Base-by-base conservation (phyloP, 192 early-diverging fungal genomes). In the Pilobolus umbonatus region DNA sequence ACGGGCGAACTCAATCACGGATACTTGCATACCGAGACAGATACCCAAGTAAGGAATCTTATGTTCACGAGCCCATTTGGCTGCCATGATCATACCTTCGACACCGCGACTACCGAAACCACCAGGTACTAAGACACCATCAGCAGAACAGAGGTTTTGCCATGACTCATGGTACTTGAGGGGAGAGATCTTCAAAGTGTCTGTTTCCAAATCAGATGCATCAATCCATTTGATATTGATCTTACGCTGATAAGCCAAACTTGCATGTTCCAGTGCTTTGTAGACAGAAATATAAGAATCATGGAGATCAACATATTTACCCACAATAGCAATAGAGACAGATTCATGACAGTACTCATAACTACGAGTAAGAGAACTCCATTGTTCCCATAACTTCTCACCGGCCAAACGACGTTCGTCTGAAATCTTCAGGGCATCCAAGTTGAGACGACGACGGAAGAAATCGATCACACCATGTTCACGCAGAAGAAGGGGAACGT, bases 241-340 rank as follows among this genome's bases (percentile, higher is more conserved):
- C 69, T 94, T 93, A 66, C 90, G 85, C 70, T 87, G 84, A 64
- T 89, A 90, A 56, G 82, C 80, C 53, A 99, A 78, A n/a, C 82
- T 69, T 8, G 97, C 96, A 61, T 99, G 97, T 75, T 99, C 93
- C 55, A 99, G 77, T 25, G 92, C 83, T 80, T 99, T 97, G 64
- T 90, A 86, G 7, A 99, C 94, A 22, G 95, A 98, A 64, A 93
- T 93, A 67, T 99, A 98, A 24, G 93, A 93, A 73, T 98, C 96
- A 39, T 95, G 91, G 55, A 98, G 80, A 61, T 92, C 77, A 31
- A 93, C 96, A 77, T 98, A 98, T 73, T 98, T 98, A 62, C 95
- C 95, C 21, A 98, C 93, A 34, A 99, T 67, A 5, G 85, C 91
- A 68, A 99, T 98, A 14, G 82, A 90, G 49, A 92, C 90, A 25